phyloP scores from a whole-genome alignment of 202 grass and related monocot genomes.

The Carex sylvatica region DNA sequence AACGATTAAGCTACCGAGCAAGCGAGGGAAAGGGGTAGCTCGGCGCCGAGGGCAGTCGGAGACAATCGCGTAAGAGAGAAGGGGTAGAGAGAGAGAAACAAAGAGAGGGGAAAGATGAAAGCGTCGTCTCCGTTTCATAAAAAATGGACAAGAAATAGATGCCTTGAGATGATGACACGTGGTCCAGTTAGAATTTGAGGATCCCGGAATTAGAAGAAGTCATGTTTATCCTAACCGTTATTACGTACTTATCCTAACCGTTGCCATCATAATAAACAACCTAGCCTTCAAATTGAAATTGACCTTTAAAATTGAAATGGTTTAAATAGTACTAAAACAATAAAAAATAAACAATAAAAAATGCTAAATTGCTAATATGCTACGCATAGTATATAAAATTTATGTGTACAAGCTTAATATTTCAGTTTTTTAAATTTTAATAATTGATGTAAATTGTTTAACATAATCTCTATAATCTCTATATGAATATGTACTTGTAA shows the following conservation, averaged over 20 bases:
- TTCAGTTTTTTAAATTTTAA: too few species aligned
- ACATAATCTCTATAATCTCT: too few species aligned
- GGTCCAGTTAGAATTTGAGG: not conserved
- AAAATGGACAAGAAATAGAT: slow-evolving; percentile 2
- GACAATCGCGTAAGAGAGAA: not conserved
- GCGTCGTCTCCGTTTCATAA: not conserved
- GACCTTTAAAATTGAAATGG: not conserved
- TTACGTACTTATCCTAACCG: not conserved
- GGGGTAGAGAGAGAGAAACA: not conserved
- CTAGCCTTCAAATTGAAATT: not conserved
- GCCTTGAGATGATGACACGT: slow-evolving; percentile 3
- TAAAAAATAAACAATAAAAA: not conserved
- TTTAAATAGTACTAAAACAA: not conserved
- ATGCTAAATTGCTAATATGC: too few species aligned
- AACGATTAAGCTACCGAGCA: not conserved
- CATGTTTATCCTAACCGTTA: not conserved
- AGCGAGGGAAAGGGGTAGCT: not conserved
- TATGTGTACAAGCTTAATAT: too few species aligned
- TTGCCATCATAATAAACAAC: not conserved
- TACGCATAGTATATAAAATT: too few species aligned
- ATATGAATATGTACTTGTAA: too few species aligned
- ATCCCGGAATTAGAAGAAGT: not conserved
- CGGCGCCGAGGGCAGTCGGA: slow-evolving; percentile 13
- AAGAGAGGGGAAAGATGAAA: not conserved
- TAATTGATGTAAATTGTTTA: too few species aligned